Percentiles rank a stretch among this genome's conserved stretches.
Evolutionary conservation across 2,329 filamentous ascomycete species (phyloP).

Genomic region (Trichophyton simii): DNA sequence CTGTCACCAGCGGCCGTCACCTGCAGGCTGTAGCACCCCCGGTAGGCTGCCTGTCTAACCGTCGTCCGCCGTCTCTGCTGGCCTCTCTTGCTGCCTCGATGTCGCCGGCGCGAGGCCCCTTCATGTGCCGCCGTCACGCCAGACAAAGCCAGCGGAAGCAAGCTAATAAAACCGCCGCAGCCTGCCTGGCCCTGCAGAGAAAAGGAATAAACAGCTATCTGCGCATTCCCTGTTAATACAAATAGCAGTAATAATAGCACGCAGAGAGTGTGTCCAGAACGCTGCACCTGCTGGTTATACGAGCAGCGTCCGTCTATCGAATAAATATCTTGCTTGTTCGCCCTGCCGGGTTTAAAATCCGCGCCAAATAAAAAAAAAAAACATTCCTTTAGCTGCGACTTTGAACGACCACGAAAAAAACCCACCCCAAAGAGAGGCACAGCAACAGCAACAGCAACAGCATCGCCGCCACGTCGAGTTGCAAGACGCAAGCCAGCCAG

Average conservation of each 20-base stretch:
- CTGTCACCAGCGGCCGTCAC: not conserved
- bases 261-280: too few species aligned
- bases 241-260: not conserved
- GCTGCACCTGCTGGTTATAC: not conserved
- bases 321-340: not conserved
- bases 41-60: not conserved
- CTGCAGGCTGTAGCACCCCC: not conserved
- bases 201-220: not conserved
- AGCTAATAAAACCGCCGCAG: not conserved
- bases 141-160: not conserved
- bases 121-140: not conserved
- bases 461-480: not conserved
- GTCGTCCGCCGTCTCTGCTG: not conserved
- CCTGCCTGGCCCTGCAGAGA: not conserved
- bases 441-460: too few species aligned
- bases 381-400: too few species aligned
- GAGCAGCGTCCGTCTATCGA: not conserved
- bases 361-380: not conserved
- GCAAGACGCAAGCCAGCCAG: not conserved
- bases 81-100: not conserved
- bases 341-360: not conserved
- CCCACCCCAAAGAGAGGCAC: not conserved
- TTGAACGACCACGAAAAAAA: not conserved
- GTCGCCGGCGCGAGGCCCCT: not conserved
- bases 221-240: not conserved